Conservation (phyloP, 441 rosid genomes). For the Hura crepitans region DNA sequence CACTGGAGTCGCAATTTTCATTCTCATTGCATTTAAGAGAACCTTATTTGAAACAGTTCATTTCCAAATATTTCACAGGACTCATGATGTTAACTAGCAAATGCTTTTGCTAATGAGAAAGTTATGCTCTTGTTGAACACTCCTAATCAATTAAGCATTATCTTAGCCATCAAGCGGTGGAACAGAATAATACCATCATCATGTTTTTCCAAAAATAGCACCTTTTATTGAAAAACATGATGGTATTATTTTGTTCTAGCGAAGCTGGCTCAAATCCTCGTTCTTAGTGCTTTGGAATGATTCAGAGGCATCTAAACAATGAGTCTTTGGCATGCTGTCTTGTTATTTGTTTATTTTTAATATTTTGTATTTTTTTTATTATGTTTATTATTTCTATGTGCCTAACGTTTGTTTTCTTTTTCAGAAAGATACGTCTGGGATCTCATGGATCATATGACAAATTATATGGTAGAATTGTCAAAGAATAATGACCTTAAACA, state of each 20-base stretch:
- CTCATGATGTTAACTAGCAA: constrained; percentile 84
- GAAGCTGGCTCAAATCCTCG: no score
- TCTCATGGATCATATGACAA: constrained; percentile 68
- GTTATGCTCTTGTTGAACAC: constrained; percentile 65
- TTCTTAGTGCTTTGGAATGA: constrained; percentile 88
- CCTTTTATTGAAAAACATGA: no score
- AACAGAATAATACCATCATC: no score
- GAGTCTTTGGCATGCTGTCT: constrained; percentile 33
- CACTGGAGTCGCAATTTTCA: background rate
- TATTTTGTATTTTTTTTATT: constrained; percentile 12
- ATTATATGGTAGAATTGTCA: constrained; percentile 66
- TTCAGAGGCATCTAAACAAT: constrained; percentile 81
- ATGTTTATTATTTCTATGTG: constrained; percentile 9
- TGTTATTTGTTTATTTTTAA: constrained; percentile 17
- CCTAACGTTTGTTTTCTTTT: constrained; percentile 24
- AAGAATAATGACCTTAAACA: constrained; percentile 64
- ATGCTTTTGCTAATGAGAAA: constrained; percentile 82
- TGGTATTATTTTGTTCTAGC: no score
- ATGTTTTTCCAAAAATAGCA: no score
- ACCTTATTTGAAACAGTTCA: constrained; percentile 19
- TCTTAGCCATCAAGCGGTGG: no score
- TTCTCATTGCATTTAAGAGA: background rate
- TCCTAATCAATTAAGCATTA: constrained; percentile 83
- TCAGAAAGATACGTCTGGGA: constrained; percentile 70
- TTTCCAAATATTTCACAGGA: constrained; percentile 45